Percentiles rank a stretch among this genome's conserved stretches.
Evolutionary conservation across 1,284 basidiomycete genomes (phyloP).

Genomic region (Apiotrichum domesticum): DNA sequence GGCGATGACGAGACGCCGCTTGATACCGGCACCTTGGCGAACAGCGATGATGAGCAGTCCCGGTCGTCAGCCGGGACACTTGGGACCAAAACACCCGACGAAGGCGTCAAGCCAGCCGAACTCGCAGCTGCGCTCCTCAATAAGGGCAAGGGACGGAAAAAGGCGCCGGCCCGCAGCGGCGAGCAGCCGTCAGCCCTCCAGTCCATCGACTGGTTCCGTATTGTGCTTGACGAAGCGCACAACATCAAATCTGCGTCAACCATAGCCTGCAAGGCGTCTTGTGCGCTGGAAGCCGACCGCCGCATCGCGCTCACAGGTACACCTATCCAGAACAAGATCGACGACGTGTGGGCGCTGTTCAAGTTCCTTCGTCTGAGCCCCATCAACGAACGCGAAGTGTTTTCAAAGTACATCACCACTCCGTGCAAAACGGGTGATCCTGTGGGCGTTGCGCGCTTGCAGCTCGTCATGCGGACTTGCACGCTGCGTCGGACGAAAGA

Average conservation of each 20-base stretch:
- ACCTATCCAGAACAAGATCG: conserved; percentile 96
- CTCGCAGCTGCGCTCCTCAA: conserved; percentile 52
- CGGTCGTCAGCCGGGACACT: conserved; percentile 13
- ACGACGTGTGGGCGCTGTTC: conserved; percentile 94
- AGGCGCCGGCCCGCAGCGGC: conserved; percentile 43
- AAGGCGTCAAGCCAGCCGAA: conserved; percentile 57
- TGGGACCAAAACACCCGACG: conserved; percentile 50
- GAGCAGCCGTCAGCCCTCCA: conserved; percentile 84
- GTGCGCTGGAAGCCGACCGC: conserved; percentile 88
- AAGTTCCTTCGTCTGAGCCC: conserved; percentile 90
- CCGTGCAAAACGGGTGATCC: conserved; percentile 87
- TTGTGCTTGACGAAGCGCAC: conserved; percentile 97
- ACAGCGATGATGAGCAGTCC: conserved; percentile 27
- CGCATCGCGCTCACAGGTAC: conserved; percentile 93
- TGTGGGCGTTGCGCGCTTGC: conserved; percentile 86
- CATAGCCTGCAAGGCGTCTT: conserved; percentile 87
- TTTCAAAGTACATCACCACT: conserved; percentile 87
- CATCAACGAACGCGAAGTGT: conserved; percentile 84
- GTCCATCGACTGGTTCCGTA: conserved; percentile 93
- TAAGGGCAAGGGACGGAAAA: conserved; percentile 21
- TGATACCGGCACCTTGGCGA: conserved; percentile 30
- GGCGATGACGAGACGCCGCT: conserved; percentile 39
- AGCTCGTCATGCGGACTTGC: conserved; percentile 94
- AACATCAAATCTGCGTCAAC: conserved; percentile 95
- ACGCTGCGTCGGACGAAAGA: conserved; percentile 96